Evolutionary conservation across 768 basidiomycete genomes (phyloP).

Genomic region (Kwoniella sp.): DNA sequence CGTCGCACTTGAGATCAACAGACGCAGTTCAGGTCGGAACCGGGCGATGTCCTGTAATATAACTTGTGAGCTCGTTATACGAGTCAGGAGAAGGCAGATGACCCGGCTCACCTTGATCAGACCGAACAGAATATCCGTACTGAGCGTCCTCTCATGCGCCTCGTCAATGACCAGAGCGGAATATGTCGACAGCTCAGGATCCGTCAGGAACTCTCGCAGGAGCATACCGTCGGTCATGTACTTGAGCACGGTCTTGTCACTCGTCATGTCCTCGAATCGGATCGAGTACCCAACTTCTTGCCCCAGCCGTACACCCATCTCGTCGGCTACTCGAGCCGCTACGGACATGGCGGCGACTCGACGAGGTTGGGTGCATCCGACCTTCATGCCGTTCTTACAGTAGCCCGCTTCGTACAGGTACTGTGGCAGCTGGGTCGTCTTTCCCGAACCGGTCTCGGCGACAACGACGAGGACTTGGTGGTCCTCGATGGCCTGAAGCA

Average conservation of each 20-base stretch:
- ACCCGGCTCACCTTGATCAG: slow-evolving; percentile 81
- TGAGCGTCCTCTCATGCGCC: slow-evolving; percentile 94
- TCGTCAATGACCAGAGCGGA: slow-evolving; percentile 96
- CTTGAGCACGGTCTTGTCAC: slow-evolving; percentile 96
- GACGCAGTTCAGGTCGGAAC: slow-evolving; percentile 76
- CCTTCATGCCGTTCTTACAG: slow-evolving; percentile 69
- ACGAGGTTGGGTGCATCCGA: slow-evolving; percentile 96
- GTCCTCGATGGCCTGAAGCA: slow-evolving; percentile 80
- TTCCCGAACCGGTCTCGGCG: slow-evolving; percentile 97
- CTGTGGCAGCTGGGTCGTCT: slow-evolving; percentile 96
- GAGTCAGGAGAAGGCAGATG: neutral
- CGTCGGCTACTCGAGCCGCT: slow-evolving; percentile 96
- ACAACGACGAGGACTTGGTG: slow-evolving; percentile 96
- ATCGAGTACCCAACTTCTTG: slow-evolving; percentile 99
- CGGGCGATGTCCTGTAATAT: slow-evolving; percentile 27
- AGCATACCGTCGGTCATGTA: slow-evolving; percentile 99
- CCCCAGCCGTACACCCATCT: slow-evolving; percentile 95
- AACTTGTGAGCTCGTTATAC: no score
- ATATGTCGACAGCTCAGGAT: slow-evolving; percentile 92
- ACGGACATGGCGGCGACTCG: slow-evolving; percentile 99
- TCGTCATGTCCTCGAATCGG: slow-evolving; percentile 98
- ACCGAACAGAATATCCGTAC: slow-evolving; percentile 97
- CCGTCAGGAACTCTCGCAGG: slow-evolving; percentile 90
- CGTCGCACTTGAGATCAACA: slow-evolving; percentile 87
- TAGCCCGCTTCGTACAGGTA: slow-evolving; percentile 98